phyloP scores from a whole-genome alignment of 768 basidiomycete genomes.

The Roridomyces roridus region DNA sequence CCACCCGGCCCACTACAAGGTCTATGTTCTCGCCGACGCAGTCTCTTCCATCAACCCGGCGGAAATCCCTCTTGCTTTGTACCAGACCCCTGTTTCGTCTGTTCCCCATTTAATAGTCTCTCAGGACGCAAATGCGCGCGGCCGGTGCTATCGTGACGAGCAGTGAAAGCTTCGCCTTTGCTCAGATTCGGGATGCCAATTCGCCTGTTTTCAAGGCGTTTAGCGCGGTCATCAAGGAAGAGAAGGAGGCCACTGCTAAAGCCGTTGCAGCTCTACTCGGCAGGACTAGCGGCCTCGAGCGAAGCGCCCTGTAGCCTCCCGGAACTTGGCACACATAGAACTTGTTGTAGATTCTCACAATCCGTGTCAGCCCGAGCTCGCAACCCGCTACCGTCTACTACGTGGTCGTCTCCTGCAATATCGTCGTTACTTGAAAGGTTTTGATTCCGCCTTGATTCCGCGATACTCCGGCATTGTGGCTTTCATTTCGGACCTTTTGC shows the following conservation, averaged over 20 bases:
- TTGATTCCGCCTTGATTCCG: too few species aligned
- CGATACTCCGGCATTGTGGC: too few species aligned
- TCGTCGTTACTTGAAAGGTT: too few species aligned
- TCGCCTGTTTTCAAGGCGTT: conserved; percentile 75
- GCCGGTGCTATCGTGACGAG: conserved; percentile 82
- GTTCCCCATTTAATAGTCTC: background rate
- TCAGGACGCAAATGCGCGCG: conserved; percentile 55
- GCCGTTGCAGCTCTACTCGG: conserved; percentile 39
- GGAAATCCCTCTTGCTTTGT: conserved; percentile 80
- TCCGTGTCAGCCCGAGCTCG: background rate
- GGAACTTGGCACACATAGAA: background rate
- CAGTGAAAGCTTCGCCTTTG: conserved; percentile 82
- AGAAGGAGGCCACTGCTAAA: conserved; percentile 65
- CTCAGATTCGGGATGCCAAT: conserved; percentile 74
- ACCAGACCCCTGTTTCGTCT: conserved; percentile 18
- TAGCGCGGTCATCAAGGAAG: conserved; percentile 76
- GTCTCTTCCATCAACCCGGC: conserved; percentile 83
- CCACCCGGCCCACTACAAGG: conserved; percentile 41
- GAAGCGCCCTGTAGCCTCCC: conserved; percentile 32
- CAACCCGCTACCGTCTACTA: background rate
- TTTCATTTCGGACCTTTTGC: too few species aligned
- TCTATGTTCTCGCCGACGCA: conserved; percentile 83
- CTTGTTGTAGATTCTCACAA: conserved; percentile 2
- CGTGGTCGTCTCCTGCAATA: too few species aligned
- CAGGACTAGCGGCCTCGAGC: conserved; percentile 21